Base-by-base conservation (phyloP, 805 yeast genomes). In the Saccharomycopsis javanensis region DNA sequence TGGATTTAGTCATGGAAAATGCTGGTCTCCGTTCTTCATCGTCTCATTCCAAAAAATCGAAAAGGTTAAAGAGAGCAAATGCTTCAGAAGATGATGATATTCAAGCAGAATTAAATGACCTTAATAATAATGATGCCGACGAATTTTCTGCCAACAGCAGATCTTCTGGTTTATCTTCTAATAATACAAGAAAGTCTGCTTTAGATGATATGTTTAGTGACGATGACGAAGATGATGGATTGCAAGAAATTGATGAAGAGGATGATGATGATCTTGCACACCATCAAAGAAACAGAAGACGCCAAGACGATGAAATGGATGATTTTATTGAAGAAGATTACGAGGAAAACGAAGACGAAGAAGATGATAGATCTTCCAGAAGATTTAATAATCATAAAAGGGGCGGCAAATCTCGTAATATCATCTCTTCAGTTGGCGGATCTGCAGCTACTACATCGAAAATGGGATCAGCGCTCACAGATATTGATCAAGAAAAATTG, bases 281-380 rank as follows among this genome's bases (percentile, higher is more conserved):
- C 20, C 66, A 57, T 10, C 57, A 68, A 68, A 63, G 55, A 60
- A 62, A 25, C 64, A 54, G 62, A 62, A 27, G 61, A 62, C n/a
- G 64, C 67, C 66, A 73, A 69, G 70, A 82, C 62, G 96, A 90
- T 67, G 98, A 94, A 70, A 82, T 92, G 65, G 99, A 90, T 68
- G 99, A 91, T 68, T 94, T 94, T 72, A 94, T 94, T 64, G 99
- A 92, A 71, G 97, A 92, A 60, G 99, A 94, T 70, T 88, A 95
- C 7, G 97, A 89, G 64, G 96, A 90, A 66, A 90, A 85, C 61
- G 86, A 81, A 57, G 72, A 80, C 20, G 74, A 77, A 55, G 79
- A 75, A 60, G 82, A 77, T 57, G 79, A 78, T 63, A 42, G 48
- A 20, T 20, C 48, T 4, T 6, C 48, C 11, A 42, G 48, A 42